Evolutionary conservation across 2,329 filamentous ascomycete species (phyloP), one percentile per base, ranked within the genome.

Genomic region (Botrytis porri): DNA sequence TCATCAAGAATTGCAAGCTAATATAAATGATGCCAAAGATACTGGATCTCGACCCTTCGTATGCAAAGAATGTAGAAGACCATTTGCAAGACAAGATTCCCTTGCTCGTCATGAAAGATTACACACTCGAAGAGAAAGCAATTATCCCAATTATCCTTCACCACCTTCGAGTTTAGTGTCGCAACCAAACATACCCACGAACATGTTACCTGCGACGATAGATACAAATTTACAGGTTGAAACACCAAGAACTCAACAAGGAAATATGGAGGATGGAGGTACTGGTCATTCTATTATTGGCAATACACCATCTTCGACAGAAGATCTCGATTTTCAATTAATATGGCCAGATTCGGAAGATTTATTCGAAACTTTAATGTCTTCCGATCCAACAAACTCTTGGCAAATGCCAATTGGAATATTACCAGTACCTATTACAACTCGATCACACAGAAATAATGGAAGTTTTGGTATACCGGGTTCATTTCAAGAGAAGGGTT

Each of bases 331-430:
- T 72, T 84, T 83, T 66, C 79, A 81, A 22, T 76, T 85, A 32
- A 81, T 84, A 63, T 85, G 83, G 83, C 83, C 83, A 18, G 83
- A 85, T 74, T 83, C 83, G 3, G 83, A 84, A 73, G 80, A 82
- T 73, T 73, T 84, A 37, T 84, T 84, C 57, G 83, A 84, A 73
- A 83, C 80, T 75, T 78, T 85, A 66, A 83, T 84, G 79, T 82
- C 82, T n/a, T 79, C 80, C 0, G 83, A 84, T 63, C 77, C 78
- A 12, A 77, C 80, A 4, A 81, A 82, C 66, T 81, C 83, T 70
- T 83, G 82, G 83, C 83, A 84, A 73, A 82, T 84, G 77, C 83
- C 83, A 3, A 74, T 84, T 61, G 82, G 83, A 12, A 80, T 83
- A 14, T 75, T 84, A 10, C 83, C 83, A 0, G 82, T 84, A 14